Conservation (phyloP, 2,329 filamentous ascomycete species). For the Helicocarpus griseus region DNA sequence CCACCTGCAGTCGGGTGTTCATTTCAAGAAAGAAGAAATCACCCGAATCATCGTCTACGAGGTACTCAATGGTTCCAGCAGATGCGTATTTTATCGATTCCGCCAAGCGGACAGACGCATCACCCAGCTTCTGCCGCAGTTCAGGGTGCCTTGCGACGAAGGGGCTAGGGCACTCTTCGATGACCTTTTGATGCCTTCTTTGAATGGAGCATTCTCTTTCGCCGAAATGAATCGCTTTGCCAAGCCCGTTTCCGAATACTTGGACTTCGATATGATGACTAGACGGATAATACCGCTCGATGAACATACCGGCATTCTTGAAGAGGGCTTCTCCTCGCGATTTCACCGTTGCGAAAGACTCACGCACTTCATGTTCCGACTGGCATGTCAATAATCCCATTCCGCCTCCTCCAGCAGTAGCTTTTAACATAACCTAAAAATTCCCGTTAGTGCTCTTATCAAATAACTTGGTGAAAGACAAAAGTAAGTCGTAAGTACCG, state of each 20-base stretch:
- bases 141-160: conserved; percentile 44
- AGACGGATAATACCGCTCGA: conserved; percentile 71
- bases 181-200: conserved; percentile 77
- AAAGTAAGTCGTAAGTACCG: conserved; percentile 22
- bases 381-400: conserved; percentile 75
- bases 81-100: conserved; percentile 60
- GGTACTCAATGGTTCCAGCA: conserved; percentile 82
- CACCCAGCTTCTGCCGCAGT: conserved; percentile 54
- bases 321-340: conserved; percentile 71
- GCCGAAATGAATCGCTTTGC: conserved; percentile 71
- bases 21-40: conserved; percentile 62
- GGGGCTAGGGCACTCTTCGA: conserved; percentile 81
- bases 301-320: conserved; percentile 72
- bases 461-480: background rate
- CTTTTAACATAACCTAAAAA: conserved; percentile 60
- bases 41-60: conserved; percentile 72
- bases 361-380: conserved; percentile 56
- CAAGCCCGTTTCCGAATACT: conserved; percentile 73
- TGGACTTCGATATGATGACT: conserved; percentile 85
- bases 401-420: conserved; percentile 68
- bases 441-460: background rate
- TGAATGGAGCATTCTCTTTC: conserved; percentile 86
- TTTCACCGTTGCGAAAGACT: conserved; percentile 61
- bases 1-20: conserved; percentile 50
- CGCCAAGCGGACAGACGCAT: conserved; percentile 60